Base-by-base conservation (phyloP, 768 basidiomycete genomes). In the Auriscalpium orientale region DNA sequence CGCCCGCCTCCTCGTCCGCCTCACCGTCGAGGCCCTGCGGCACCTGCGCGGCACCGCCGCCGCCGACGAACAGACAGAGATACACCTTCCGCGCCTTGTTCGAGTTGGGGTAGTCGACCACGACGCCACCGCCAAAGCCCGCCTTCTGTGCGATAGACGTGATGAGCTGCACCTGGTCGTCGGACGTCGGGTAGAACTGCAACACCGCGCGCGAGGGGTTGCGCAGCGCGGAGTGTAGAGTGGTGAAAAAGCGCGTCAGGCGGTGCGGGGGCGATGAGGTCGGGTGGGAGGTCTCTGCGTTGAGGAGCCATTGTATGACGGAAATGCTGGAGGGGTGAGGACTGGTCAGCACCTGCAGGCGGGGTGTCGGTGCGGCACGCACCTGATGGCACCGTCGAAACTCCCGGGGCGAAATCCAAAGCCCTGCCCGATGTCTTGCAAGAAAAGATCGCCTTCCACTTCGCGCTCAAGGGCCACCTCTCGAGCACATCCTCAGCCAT, bases 371-470 rank as follows among this genome's bases (percentile, higher is more conserved):
- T 8, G 10, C 18, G 1, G 21, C 4, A 5, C 75, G 36, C 38
- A 89, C 94, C 94, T 95, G 66, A 99, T 98, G 7, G 92, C 95
- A 43, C 95, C 97, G 68, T 99, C 97, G 68, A 99, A 98, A 59
- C 89, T 89, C 58, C 95, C 97, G 55, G 97, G 91, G 43, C 97
- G 81, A 70, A 97, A 99, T 8, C 95, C 94, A 65, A 98, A 90
- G 0, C 97, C 97, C 68, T 99, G 97, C 0, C 97, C 97, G 45
- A 98, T 97, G 66, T 99, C 97, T 62, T 98, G 95, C 36, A 98
- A 70, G 69, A 99, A 95, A 21, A 99, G 74, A 70, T 99, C 97
- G 3, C 97, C 97, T 60, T 95, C 92, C 0, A 98, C 89, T 66
- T 98, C 91, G 43, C 95, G 78, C 68, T 98, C 93, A 51, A 99